These are phyloP conservation scores for Dothistroma pini DNA, from an alignment of 2,329 filamentous ascomycete species.

Conservation along the genomic window DNA sequence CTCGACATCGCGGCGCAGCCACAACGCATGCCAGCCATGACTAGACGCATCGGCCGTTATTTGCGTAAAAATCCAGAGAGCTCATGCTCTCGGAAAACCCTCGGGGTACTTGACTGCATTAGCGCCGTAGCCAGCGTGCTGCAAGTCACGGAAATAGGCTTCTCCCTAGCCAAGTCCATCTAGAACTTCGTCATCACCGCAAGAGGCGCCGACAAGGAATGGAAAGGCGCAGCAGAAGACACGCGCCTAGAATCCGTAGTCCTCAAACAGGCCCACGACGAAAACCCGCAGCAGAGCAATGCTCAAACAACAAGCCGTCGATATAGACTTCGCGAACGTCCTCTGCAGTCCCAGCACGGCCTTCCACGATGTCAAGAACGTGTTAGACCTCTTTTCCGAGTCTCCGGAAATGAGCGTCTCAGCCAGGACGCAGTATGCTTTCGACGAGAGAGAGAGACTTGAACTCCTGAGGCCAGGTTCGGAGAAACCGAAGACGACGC, in stretches of 20 bases:
- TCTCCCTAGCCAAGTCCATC: constrained; percentile 15
- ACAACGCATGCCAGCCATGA: not conserved
- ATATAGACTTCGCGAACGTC: constrained; percentile 13
- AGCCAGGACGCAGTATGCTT: constrained; percentile 17
- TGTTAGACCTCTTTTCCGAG: too few species aligned
- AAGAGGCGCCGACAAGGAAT: constrained; percentile 13
- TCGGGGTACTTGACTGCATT: not conserved
- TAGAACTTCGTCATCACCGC: constrained; percentile 11
- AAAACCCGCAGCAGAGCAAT: not conserved
- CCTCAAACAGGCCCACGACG: constrained; percentile 7
- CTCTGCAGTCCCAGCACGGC: too few species aligned
- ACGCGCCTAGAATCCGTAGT: constrained; percentile 15
- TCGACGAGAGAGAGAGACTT: constrained; percentile 18
- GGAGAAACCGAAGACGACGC: constrained; percentile 19
- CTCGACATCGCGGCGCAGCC: not conserved
- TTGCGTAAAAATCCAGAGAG: not conserved
- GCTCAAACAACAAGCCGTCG: not conserved
- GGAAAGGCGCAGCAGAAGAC: constrained; percentile 14
- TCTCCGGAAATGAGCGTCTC: too few species aligned
- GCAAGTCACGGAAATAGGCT: constrained; percentile 17
- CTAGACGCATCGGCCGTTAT: not conserved
- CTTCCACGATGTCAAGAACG: too few species aligned
- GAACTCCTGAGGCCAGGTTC: constrained; percentile 16
- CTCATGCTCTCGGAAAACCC: too few species aligned
- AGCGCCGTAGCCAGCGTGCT: constrained; percentile 13